These are phyloP conservation scores for Tephrocybe sp. DNA, from an alignment of 768 basidiomycete species.

Conservation along the genomic window DNA sequence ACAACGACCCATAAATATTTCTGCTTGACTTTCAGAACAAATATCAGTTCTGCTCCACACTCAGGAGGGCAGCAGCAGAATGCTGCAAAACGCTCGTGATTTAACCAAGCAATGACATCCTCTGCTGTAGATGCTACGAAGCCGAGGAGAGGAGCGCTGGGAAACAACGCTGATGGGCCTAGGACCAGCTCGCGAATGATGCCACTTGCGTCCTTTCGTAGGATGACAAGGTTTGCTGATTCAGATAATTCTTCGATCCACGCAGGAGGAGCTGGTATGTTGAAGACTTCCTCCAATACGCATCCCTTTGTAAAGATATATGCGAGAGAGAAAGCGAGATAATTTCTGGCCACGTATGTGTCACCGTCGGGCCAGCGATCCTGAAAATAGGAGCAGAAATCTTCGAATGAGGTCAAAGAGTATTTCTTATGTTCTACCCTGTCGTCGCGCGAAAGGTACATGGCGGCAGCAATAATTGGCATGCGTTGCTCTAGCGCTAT, in stretches of 20 bases:
- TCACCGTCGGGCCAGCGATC: neutral
- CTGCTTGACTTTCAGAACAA: neutral
- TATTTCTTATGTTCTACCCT: neutral
- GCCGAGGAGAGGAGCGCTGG: neutral
- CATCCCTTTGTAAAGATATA: neutral
- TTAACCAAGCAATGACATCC: neutral
- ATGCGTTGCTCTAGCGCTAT: neutral
- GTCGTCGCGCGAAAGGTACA: neutral
- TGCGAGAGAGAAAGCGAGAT: neutral
- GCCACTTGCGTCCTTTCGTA: neutral
- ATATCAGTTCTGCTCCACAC: slow-evolving; percentile 1
- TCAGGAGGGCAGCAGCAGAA: neutral
- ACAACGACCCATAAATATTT: neutral
- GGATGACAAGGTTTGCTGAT: neutral
- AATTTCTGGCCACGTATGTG: neutral
- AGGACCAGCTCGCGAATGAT: neutral
- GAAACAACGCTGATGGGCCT: neutral
- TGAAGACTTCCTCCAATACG: neutral
- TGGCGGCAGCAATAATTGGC: neutral
- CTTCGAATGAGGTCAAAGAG: neutral
- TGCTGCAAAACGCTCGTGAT: neutral
- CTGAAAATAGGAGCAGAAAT: neutral
- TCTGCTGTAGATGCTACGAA: neutral
- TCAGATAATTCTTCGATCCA: neutral
- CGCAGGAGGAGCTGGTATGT: neutral